Evolutionary conservation across 306 rosid species (phyloP), one percentile per base, ranked within the genome.

Genomic region (Corylus americana): DNA sequence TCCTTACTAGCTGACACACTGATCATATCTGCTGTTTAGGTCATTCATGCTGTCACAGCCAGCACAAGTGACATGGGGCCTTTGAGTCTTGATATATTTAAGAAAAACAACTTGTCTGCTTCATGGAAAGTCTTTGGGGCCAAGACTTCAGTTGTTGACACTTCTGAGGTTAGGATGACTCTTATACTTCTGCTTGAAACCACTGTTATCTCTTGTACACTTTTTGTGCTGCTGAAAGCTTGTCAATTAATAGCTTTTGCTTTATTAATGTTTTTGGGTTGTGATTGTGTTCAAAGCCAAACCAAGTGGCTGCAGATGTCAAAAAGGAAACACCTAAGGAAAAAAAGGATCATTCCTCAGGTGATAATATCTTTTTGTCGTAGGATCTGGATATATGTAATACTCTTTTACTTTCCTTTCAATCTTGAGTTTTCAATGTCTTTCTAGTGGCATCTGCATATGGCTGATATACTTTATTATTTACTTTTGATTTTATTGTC

Each of bases 61-160:
- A 85, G 91, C 83, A 90, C 94, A 73, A 84, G 87, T 87, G 96
- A 91, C 80, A 79, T 83, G 91, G 98, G 98, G 76, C 93, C 96
- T 84, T 74, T 87, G 82, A 91, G 92, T 85, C 96, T 93, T 79
- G 98, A 91, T 78, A 80, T 79, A 81, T 88, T 96, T 78, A 87
- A 90, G 57, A 91, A 93, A 87, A 90, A 82, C 55, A 93, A 88
- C 74, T 79, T 91, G 81, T 91, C 96, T 20, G 96, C 91, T 74
- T 93, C 96, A 16, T 96, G 96, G 98, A 86, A 83, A 79, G 78
- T 83, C 62, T 86, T 37, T 84, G 91, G 88, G 67, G 85, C 42
- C 70, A 91, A 83, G 74, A 70, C 79, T 85, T 77, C 87, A 61
- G 77, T 79, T 87, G 74, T 55, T 66, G 31, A 57, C 9, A 59